These are phyloP conservation scores for Coemansia sp. DNA, from an alignment of 192 early-diverging fungal species.

Conservation along the genomic window DNA sequence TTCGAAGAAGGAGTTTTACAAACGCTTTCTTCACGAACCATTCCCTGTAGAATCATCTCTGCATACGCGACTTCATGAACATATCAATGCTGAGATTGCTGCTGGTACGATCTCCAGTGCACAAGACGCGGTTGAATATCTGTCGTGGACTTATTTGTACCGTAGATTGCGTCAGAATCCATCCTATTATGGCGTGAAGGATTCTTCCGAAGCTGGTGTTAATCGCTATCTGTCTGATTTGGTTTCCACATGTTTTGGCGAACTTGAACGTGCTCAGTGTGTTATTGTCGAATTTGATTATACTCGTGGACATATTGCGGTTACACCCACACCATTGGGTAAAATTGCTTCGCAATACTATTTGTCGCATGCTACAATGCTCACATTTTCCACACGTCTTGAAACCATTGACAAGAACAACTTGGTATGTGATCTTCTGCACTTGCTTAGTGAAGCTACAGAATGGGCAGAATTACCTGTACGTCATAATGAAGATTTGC, in stretches of 20 bases:
- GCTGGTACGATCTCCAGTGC: constrained; percentile 81
- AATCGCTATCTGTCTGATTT: constrained; percentile 77
- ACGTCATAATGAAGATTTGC: constrained; percentile 90
- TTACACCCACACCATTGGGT: constrained; percentile 74
- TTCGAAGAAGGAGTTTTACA: constrained; percentile 97
- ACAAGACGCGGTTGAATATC: constrained; percentile 92
- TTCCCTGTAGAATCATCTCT: constrained; percentile 87
- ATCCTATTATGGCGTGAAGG: constrained; percentile 89
- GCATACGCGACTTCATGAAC: constrained; percentile 75
- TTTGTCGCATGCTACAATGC: constrained; percentile 78
- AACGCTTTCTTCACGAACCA: constrained; percentile 94
- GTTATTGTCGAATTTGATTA: constrained; percentile 57
- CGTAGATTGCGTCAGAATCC: constrained; percentile 91
- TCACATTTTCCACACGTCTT: constrained; percentile 63
- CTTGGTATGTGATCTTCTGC: constrained; percentile 66
- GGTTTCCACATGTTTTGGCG: constrained; percentile 67
- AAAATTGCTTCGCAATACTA: constrained; percentile 91
- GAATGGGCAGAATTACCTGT: constrained; percentile 94
- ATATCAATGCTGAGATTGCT: constrained; percentile 94
- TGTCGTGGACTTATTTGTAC: constrained; percentile 97
- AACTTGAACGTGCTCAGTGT: constrained; percentile 72
- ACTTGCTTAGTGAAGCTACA: constrained; percentile 74
- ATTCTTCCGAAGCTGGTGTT: constrained; percentile 64
- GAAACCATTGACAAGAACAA: constrained; percentile 36
- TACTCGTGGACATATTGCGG: constrained; percentile 16